phyloP scores from a whole-genome alignment of 495 filamentous ascomycete species.

The Pseudevernia furfuracea region DNA sequence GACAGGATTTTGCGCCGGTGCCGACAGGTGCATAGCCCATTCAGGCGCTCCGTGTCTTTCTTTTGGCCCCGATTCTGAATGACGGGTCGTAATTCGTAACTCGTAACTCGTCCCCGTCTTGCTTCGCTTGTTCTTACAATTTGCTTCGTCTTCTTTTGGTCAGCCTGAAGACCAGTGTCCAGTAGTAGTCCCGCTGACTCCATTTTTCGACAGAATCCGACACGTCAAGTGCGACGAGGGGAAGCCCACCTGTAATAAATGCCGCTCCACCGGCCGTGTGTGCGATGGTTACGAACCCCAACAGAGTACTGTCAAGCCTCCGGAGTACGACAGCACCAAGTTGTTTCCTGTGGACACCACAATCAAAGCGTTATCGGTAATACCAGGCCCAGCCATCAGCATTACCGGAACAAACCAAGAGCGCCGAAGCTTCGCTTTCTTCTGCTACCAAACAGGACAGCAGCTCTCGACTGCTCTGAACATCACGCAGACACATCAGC shows the following conservation, averaged over 20 bases:
- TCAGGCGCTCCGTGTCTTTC: neutral
- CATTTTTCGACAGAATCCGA: conserved; percentile 32
- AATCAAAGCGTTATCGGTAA: neutral
- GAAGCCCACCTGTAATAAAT: conserved; percentile 49
- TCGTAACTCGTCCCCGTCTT: neutral
- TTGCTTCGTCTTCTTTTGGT: neutral
- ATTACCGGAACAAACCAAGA: conserved; percentile 19
- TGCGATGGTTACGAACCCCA: conserved; percentile 38
- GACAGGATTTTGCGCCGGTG: too few species aligned
- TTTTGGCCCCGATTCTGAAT: too few species aligned
- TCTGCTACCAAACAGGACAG: conserved; percentile 8
- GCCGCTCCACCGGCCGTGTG: conserved; percentile 40
- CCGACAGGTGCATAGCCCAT: too few species aligned
- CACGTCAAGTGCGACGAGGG: conserved; percentile 60
- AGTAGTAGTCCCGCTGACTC: neutral
- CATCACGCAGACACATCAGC: conserved; percentile 3
- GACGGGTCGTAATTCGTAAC: neutral
- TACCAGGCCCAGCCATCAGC: conserved; percentile 1
- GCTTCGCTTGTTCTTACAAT: neutral
- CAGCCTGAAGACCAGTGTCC: too few species aligned
- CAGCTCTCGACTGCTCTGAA: conserved; percentile 9
- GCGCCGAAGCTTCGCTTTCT: conserved; percentile 21
- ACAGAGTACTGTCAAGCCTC: neutral
- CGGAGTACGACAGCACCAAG: neutral
- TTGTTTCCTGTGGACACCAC: neutral